Percentiles rank a stretch among this genome's conserved stretches.
These are phyloP conservation scores for Tricholoma sp. DNA, from an alignment of 768 basidiomycete species.

Conservation along the genomic window DNA sequence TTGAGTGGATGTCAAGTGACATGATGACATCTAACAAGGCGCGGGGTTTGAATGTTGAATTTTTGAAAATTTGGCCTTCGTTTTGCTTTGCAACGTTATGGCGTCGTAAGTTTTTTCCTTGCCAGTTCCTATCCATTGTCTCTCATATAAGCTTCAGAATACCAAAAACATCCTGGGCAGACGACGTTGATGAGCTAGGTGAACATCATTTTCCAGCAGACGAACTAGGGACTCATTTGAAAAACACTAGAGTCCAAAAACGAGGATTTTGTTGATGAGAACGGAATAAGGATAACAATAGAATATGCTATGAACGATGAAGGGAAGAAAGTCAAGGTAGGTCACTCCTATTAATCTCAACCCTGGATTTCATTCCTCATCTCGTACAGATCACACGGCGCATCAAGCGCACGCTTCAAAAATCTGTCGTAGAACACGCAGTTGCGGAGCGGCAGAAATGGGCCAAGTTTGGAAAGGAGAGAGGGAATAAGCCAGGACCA, in stretches of 20 bases:
- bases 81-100: background rate
- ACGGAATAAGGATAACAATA: slow-evolving; percentile 81
- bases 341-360: slow-evolving; percentile 8
- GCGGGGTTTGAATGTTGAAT: too few species aligned
- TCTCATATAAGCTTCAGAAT: slow-evolving; percentile 20
- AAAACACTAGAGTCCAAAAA: slow-evolving; percentile 40
- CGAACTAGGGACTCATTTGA: background rate
- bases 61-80: too few species aligned
- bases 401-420: slow-evolving; percentile 82
- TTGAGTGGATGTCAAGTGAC: too few species aligned
- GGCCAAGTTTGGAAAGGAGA: slow-evolving; percentile 91
- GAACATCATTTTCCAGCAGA: background rate
- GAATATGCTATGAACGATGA: slow-evolving; percentile 87
- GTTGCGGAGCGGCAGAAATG: slow-evolving; percentile 93
- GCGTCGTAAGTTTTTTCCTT: background rate
- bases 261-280: slow-evolving; percentile 75
- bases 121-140: background rate
- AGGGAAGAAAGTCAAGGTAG: slow-evolving; percentile 91
- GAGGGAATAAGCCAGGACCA: slow-evolving; percentile 81
- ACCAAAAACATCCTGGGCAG: slow-evolving; percentile 81
- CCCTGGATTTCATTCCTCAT: background rate
- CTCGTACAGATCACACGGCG: slow-evolving; percentile 69
- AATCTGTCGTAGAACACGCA: slow-evolving; percentile 87
- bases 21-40: too few species aligned
- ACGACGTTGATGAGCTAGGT: slow-evolving; percentile 80